Percentiles rank a stretch among this genome's conserved stretches.
Evolutionary conservation across 805 yeast genomes (phyloP).

Genomic region (Priceomyces castillae): DNA sequence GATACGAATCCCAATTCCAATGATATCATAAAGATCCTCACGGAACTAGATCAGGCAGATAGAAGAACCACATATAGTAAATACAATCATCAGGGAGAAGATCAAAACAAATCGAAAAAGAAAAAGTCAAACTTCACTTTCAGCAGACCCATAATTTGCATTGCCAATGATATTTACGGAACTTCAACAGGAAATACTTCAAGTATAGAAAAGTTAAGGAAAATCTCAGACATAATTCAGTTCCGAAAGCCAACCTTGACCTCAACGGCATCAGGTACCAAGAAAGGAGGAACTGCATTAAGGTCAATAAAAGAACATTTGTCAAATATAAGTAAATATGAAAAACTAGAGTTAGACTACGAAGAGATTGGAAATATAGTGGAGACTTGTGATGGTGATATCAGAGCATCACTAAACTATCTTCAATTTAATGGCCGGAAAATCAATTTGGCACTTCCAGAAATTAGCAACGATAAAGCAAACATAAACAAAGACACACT

Average conservation of each 20-base stretch:
- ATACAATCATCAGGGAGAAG: slow-evolving; percentile 8
- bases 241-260: slow-evolving; percentile 58
- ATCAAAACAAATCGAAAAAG: slow-evolving; percentile 20
- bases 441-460: slow-evolving; percentile 7
- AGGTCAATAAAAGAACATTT: slow-evolving; percentile 37
- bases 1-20: slow-evolving; percentile 48
- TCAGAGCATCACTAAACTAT: slow-evolving; percentile 80
- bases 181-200: slow-evolving; percentile 33
- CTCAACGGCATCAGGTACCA: slow-evolving; percentile 45
- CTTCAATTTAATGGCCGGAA: slow-evolving; percentile 58
- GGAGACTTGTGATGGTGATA: slow-evolving; percentile 72
- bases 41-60: slow-evolving; percentile 61
- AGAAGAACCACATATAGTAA: slow-evolving; percentile 39
- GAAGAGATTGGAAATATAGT: slow-evolving; percentile 62
- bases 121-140: slow-evolving; percentile 43
- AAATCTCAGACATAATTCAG: slow-evolving; percentile 65
- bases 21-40: slow-evolving; percentile 47
- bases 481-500: slow-evolving; percentile 54
- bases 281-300: slow-evolving; percentile 32
- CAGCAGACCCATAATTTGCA: slow-evolving; percentile 82
- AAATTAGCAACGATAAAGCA: slow-evolving; percentile 1
- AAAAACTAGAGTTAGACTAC: slow-evolving; percentile 47
- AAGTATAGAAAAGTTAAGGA: slow-evolving; percentile 71
- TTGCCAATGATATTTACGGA: slow-evolving; percentile 85
- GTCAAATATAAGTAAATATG: slow-evolving; percentile 51